Conservation (phyloP, 352 stramenopile species). For the Hyaloperonospora brassicae region DNA sequence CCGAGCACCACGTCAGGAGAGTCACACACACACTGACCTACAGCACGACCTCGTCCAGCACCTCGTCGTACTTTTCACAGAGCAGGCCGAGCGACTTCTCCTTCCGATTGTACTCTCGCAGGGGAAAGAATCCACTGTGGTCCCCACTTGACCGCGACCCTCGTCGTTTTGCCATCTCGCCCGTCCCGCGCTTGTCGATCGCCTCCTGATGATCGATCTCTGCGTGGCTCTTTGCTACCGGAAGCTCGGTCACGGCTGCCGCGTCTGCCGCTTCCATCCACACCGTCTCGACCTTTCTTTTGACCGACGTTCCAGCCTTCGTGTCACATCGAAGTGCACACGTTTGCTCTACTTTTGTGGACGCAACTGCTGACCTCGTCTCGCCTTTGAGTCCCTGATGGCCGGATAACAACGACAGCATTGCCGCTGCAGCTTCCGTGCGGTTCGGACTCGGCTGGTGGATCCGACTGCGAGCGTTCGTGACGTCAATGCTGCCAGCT, state of each 20-base stretch:
- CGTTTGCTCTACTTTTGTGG: slow-evolving; percentile 42
- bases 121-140: slow-evolving; percentile 50
- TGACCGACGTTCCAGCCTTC: slow-evolving; percentile 36
- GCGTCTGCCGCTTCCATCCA: slow-evolving; percentile 14
- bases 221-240: slow-evolving; percentile 5
- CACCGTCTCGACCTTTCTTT: slow-evolving; percentile 31
- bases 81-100: slow-evolving; percentile 80
- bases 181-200: slow-evolving; percentile 14
- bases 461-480: slow-evolving; percentile 22
- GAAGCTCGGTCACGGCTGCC: slow-evolving; percentile 5
- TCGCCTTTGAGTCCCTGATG: slow-evolving; percentile 12
- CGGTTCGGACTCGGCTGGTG: slow-evolving; percentile 70
- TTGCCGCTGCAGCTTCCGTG: slow-evolving; percentile 64
- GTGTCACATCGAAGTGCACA: slow-evolving; percentile 56
- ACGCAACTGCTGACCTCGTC: slow-evolving; percentile 11
- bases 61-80: slow-evolving; percentile 72
- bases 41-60: neutral
- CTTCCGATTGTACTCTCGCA: slow-evolving; percentile 83
- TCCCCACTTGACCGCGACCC: slow-evolving; percentile 18
- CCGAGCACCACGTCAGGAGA: neutral
- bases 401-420: slow-evolving; percentile 65
- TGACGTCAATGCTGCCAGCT: slow-evolving; percentile 14
- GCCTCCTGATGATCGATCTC: slow-evolving; percentile 7
- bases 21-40: too few species aligned
- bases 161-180: slow-evolving; percentile 25